phyloP scores from a whole-genome alignment of 2,329 filamentous ascomycete species.

The Trichoderma lentiforme region DNA sequence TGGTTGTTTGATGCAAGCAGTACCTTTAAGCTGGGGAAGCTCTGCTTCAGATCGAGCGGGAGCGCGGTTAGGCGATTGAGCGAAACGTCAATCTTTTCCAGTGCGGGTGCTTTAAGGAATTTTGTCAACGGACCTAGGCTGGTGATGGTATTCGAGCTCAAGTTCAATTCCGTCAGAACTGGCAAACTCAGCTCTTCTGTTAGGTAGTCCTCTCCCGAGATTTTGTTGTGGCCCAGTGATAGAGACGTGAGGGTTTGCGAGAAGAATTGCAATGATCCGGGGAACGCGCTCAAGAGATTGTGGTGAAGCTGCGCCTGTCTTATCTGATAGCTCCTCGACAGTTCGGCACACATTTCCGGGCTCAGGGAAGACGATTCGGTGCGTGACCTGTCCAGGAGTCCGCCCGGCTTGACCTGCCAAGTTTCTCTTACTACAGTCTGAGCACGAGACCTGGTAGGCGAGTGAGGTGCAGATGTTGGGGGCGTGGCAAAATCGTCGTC shows the following conservation, averaged over 20 bases:
- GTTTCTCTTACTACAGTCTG: constrained; percentile 47
- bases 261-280: constrained; percentile 68
- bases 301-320: constrained; percentile 67
- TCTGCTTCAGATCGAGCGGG: constrained; percentile 57
- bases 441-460: constrained; percentile 47
- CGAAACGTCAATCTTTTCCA: constrained; percentile 77
- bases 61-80: constrained; percentile 75
- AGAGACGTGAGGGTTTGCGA: constrained; percentile 67
- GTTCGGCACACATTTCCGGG: constrained; percentile 53
- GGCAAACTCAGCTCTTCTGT: constrained; percentile 65
- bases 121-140: constrained; percentile 63
- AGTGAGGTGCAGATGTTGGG: constrained; percentile 51
- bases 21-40: constrained; percentile 67
- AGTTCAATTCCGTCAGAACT: constrained; percentile 70
- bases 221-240: constrained; percentile 71
- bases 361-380: constrained; percentile 61
- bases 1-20: constrained; percentile 78
- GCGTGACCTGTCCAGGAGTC: constrained; percentile 66
- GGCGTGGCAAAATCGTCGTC: constrained; percentile 57
- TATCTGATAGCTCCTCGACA: constrained; percentile 51
- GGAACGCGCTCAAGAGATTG: constrained; percentile 70
- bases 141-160: constrained; percentile 71
- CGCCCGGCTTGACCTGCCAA: constrained; percentile 57
- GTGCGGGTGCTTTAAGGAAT: constrained; percentile 66
- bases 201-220: constrained; percentile 64